phyloP scores from a whole-genome alignment of 495 filamentous ascomycete species.

The Cercophora newfieldiana region DNA sequence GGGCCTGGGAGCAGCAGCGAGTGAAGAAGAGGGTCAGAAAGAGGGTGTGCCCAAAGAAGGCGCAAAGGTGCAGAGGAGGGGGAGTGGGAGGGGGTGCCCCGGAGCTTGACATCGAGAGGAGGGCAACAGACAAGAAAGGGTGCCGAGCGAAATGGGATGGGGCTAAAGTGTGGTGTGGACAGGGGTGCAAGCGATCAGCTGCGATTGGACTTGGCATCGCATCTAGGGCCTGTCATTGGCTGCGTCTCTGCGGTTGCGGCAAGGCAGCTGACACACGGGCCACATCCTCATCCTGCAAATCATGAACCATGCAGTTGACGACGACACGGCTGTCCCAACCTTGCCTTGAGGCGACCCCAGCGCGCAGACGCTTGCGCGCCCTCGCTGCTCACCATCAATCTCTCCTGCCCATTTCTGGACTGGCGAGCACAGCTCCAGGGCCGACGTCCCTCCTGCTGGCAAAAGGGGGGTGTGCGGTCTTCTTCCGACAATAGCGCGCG shows the following conservation, averaged over 20 bases:
- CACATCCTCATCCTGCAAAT: conserved; percentile 30
- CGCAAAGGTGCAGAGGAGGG: conserved; percentile 18
- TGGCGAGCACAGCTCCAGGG: neutral
- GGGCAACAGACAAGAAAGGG: conserved; percentile 8
- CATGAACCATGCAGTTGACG: conserved; percentile 29
- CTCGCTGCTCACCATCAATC: neutral
- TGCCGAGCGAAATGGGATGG: conserved; percentile 19
- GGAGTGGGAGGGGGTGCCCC: conserved; percentile 7
- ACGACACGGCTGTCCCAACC: conserved; percentile 12
- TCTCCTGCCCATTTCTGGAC: neutral
- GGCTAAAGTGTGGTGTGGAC: conserved; percentile 20
- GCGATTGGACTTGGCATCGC: conserved; percentile 30
- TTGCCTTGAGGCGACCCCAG: neutral
- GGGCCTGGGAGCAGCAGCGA: conserved; percentile 29
- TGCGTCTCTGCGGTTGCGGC: conserved; percentile 23
- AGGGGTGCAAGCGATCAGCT: conserved; percentile 29
- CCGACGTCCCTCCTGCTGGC: neutral
- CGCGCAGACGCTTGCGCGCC: conserved; percentile 2
- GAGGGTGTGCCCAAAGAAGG: conserved; percentile 30
- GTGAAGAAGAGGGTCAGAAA: conserved; percentile 15
- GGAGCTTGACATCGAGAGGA: conserved; percentile 27
- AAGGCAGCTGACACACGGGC: conserved; percentile 36
- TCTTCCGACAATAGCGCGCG: neutral
- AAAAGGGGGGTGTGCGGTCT: neutral
- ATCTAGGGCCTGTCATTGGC: conserved; percentile 21